Evolutionary conservation across 371 early-diverging fungal species (phyloP).

Genomic region (Polyrhizophydium stewartii): DNA sequence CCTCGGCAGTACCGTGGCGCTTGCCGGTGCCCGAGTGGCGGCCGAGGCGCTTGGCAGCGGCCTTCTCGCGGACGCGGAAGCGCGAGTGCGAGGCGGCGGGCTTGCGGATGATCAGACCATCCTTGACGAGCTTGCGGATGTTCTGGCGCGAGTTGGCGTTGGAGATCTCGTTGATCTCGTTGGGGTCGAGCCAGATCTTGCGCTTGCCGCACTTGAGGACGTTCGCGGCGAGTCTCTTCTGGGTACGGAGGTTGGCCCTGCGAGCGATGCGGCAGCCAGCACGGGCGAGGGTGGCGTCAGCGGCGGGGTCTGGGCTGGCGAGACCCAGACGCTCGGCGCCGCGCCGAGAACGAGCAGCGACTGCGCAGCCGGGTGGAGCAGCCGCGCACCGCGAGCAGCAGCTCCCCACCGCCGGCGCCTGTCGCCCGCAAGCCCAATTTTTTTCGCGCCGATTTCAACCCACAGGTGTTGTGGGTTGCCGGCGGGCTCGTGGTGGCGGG

Average conservation of each 20-base stretch:
- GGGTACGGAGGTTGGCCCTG: slow-evolving; percentile 53
- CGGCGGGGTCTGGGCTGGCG: no score
- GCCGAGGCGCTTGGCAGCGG: slow-evolving; percentile 97
- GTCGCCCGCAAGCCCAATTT: no score
- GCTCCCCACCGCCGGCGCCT: no score
- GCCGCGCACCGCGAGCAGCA: no score
- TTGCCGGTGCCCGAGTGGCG: slow-evolving; percentile 99
- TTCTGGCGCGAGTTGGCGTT: slow-evolving; percentile 97
- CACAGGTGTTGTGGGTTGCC: no score
- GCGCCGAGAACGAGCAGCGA: no score
- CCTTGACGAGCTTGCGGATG: slow-evolving; percentile 96
- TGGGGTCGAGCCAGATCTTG: slow-evolving; percentile 99
- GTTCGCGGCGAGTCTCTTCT: slow-evolving; percentile 97
- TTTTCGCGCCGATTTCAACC: no score
- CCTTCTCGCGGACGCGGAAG: slow-evolving; percentile 91
- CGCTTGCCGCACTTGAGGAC: slow-evolving; percentile 98
- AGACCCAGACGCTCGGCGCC: no score
- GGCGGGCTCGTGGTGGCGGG: no score
- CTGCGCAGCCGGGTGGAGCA: no score
- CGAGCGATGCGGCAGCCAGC: neutral
- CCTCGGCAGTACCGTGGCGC: slow-evolving; percentile 97
- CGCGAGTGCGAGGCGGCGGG: slow-evolving; percentile 91
- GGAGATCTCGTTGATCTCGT: slow-evolving; percentile 92
- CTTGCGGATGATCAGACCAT: slow-evolving; percentile 98
- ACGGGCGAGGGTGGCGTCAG: no score